Evolutionary conservation across 2,329 filamentous ascomycete genomes (phyloP).

Genomic region (Microcyclosporella mali): DNA sequence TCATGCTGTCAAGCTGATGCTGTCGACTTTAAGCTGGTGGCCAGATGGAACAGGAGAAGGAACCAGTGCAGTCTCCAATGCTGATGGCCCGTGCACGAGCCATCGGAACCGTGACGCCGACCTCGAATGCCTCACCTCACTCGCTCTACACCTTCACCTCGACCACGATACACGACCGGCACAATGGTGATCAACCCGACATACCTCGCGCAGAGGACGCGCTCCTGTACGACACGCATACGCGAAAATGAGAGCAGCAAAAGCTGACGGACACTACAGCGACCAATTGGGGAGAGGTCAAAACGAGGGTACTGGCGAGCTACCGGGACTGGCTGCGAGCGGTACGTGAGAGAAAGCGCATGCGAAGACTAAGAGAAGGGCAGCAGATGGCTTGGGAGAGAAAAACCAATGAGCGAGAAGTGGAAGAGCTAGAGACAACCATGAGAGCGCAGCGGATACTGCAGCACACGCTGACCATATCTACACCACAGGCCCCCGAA

Average conservation of each 20-base stretch:
- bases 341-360: conserved; percentile 52
- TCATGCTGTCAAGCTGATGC: no score
- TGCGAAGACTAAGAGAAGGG: neutral
- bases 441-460: neutral
- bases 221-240: conserved; percentile 41
- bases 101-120: no score
- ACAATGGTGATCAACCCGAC: conserved; percentile 73
- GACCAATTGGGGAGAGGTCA: conserved; percentile 82
- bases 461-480: conserved; percentile 9
- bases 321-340: conserved; percentile 96
- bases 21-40: no score
- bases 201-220: conserved; percentile 63
- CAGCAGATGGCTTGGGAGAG: neutral
- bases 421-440: neutral
- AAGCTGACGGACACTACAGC: conserved; percentile 49
- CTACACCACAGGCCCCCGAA: conserved; percentile 69
- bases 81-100: no score
- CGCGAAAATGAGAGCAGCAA: neutral
- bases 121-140: no score
- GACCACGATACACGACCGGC: conserved; percentile 1
- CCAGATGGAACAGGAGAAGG: no score
- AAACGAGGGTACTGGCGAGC: conserved; percentile 74
- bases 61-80: no score
- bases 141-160: no score
- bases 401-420: neutral